Evolutionary conservation across 768 basidiomycete genomes (phyloP), one percentile per base, ranked within the genome.

Genomic region (Fistulinella prunicolor): DNA sequence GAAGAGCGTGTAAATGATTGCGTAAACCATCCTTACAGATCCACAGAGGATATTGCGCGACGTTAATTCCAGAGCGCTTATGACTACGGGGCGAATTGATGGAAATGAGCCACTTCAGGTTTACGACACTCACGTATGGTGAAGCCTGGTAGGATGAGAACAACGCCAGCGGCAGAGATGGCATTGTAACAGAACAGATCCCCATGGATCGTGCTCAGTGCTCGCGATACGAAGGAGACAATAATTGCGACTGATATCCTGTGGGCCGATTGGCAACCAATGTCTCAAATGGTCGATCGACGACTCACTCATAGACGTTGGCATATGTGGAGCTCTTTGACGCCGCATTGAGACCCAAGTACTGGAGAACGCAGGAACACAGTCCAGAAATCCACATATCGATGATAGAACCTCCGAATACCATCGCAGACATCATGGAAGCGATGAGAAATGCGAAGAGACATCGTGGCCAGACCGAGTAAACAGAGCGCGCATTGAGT

Each of bases 291-390:
- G 9, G 30, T 22, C 41, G 42, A 32, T 30, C 30, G 38, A 26
- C 6, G 20, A 74, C 90, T 66, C 64, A 94, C 93, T 95, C 93
- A 60, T 94, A 95, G 48, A 94, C 90, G 59, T 92, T 94, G n/a
- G 91, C 90, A 67, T 93, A 94, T 70, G 90, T 86, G 1, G 88
- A 78, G 57, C 86, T 93, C 68, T 88, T 91, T 55, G 84, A 79
- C 4, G 92, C 91, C 9, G 88, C 82, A 59, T 83, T 85, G 40
- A 93, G 71, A 30, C 90, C 89, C 37, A 94, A 74, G 64, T 86
- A 90, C 58, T 89, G 86, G 42, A 94, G 71, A 42, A 83, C 64
- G 48, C 78, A 79, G 9, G 84, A 84, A 45, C 82, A 86, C 1
- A 73, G 63, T 12, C 87, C 88, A 48, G 86, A 82, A 52, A 92